These are phyloP conservation scores for Zygotorulaspora chibaensis DNA, from an alignment of 805 yeast genomes.

Conservation along the genomic window DNA sequence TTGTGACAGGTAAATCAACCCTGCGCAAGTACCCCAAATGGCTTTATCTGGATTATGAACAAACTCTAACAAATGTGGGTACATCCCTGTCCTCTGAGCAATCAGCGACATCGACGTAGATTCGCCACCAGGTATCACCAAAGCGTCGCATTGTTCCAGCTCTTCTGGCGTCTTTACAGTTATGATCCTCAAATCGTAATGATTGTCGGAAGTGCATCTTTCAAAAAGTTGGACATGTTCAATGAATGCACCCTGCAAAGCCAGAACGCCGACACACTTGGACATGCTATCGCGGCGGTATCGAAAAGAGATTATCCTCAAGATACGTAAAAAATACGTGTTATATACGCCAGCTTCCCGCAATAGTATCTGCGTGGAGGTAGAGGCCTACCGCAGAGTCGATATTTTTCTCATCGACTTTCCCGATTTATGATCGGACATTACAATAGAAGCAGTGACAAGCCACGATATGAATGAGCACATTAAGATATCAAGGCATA, in stretches of 20 bases:
- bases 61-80: slow-evolving; percentile 50
- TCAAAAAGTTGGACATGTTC: slow-evolving; percentile 59
- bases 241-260: slow-evolving; percentile 73
- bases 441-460: too few relatives aligned
- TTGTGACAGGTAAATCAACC: slow-evolving; percentile 61
- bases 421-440: too few relatives aligned
- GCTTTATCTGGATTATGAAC: slow-evolving; percentile 48
- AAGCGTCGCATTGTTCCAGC: slow-evolving; percentile 48
- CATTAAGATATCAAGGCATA: neutral
- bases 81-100: slow-evolving; percentile 58
- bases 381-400: too few relatives aligned
- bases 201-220: slow-evolving; percentile 29
- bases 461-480: neutral
- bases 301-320: too few relatives aligned
- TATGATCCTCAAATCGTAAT: slow-evolving; percentile 35
- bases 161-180: slow-evolving; percentile 54
- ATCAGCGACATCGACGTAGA: slow-evolving; percentile 66
- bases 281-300: neutral
- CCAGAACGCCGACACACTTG: slow-evolving; percentile 58
- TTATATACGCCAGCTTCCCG: neutral
- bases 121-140: slow-evolving; percentile 70
- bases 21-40: slow-evolving; percentile 87
- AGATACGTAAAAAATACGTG: neutral
- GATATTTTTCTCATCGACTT: too few relatives aligned
- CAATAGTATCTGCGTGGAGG: too few relatives aligned